phyloP scores from a whole-genome alignment of 225 moss, liverwort and hornwort genomes.

The Sphagnum tenellum region DNA sequence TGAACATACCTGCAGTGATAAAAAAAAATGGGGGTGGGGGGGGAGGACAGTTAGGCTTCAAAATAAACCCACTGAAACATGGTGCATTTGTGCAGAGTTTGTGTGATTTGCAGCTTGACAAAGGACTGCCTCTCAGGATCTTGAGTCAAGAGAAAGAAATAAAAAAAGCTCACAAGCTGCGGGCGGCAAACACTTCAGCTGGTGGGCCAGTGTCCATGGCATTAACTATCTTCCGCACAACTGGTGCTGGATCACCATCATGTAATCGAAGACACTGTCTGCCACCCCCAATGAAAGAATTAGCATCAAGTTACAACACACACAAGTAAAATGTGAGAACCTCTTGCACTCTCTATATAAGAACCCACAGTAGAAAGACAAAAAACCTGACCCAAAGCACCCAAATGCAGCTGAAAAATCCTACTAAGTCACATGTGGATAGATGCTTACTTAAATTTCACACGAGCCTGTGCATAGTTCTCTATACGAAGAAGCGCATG shows the following conservation, averaged over 20 bases:
- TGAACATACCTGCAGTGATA: conserved; percentile 67
- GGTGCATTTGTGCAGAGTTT: no score
- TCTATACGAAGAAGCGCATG: conserved; percentile 89
- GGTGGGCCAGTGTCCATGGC: conserved; percentile 94
- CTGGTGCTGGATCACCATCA: conserved; percentile 68
- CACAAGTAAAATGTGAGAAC: no score
- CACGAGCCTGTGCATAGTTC: conserved; percentile 81
- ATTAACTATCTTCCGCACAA: conserved; percentile 67
- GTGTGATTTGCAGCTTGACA: no score
- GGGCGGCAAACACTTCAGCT: conserved; percentile 72
- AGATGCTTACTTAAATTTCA: conserved; percentile 69
- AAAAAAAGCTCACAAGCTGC: conserved; percentile 52
- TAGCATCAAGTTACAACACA: neutral
- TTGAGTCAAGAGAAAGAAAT: neutral
- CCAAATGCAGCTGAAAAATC: no score
- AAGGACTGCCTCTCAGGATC: no score
- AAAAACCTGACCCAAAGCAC: neutral
- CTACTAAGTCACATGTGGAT: no score
- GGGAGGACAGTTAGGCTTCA: neutral
- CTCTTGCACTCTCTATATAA: no score
- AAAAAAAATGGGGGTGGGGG: neutral
- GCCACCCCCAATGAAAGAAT: conserved; percentile 13
- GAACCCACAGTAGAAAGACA: no score
- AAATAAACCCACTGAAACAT: no score
- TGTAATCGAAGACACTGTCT: conserved; percentile 70